Evolutionary conservation across 176 grass and related monocot species (phyloP).

Genomic region (Panicum miliaceum): DNA sequence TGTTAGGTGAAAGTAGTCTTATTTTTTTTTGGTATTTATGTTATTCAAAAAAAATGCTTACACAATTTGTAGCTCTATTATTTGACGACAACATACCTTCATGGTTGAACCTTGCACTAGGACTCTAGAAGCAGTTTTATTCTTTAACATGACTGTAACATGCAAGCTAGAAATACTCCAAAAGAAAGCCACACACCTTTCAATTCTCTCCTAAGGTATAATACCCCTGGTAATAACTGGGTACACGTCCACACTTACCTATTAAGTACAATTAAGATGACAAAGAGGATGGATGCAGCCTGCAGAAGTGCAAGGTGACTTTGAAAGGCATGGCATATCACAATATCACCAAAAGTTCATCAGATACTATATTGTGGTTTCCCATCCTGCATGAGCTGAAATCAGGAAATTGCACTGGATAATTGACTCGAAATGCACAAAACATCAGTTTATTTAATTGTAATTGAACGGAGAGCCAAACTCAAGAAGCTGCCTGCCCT

Average conservation of each 20-base stretch:
- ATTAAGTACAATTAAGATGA: background rate
- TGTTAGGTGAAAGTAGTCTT: background rate
- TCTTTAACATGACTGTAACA: conserved; percentile 11
- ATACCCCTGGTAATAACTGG: conserved; percentile 21
- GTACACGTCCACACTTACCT: background rate
- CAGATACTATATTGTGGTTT: background rate
- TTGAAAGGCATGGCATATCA: background rate
- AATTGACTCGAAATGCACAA: background rate
- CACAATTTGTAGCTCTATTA: background rate
- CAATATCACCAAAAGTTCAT: background rate
- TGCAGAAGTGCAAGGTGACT: background rate
- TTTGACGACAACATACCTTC: background rate
- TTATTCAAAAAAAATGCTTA: background rate
- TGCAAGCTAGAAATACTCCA: conserved; percentile 6
- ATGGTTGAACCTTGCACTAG: background rate
- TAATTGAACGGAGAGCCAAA: background rate
- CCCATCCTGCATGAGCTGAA: background rate
- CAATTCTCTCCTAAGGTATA: background rate
- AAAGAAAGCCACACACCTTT: background rate
- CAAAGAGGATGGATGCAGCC: background rate
- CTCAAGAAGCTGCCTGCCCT: background rate
- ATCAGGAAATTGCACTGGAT: background rate
- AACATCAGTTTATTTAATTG: background rate
- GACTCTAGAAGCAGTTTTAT: conserved; percentile 4
- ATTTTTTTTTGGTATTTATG: background rate